phyloP scores from a whole-genome alignment of 2,329 filamentous ascomycete genomes.

The Claviceps monticola region DNA sequence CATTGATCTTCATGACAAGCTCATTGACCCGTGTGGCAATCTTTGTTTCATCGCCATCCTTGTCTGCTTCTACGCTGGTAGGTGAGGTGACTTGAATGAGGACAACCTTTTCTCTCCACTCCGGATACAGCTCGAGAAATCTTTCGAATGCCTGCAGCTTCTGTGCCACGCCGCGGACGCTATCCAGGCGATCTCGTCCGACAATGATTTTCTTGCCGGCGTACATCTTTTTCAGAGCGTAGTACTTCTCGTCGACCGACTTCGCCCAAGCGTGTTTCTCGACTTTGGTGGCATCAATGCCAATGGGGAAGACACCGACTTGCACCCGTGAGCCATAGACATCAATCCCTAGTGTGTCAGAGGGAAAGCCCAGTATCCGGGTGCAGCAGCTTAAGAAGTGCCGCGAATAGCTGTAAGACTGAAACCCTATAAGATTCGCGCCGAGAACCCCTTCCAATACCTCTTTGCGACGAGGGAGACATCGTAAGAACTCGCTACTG shows the following conservation, averaged over 20 bases:
- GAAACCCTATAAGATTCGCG: conserved; percentile 87
- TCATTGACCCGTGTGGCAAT: conserved; percentile 82
- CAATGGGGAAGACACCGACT: conserved; percentile 88
- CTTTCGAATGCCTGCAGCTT: conserved; percentile 90
- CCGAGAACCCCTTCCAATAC: conserved; percentile 81
- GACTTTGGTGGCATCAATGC: conserved; percentile 76
- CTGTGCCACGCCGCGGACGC: conserved; percentile 84
- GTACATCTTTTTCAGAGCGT: conserved; percentile 62
- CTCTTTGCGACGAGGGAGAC: conserved; percentile 77
- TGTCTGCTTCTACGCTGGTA: conserved; percentile 64
- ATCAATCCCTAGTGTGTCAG: conserved; percentile 72
- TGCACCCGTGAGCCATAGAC: conserved; percentile 80
- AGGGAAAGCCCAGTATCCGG: conserved; percentile 78
- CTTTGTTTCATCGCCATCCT: conserved; percentile 63
- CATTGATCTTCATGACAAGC: conserved; percentile 83
- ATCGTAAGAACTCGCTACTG: conserved; percentile 88
- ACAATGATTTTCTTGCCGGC: conserved; percentile 90
- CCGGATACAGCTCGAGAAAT: conserved; percentile 79
- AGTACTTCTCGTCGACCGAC: conserved; percentile 56
- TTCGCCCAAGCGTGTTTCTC: conserved; percentile 60
- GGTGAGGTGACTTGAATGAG: conserved; percentile 91
- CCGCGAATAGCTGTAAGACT: conserved; percentile 87
- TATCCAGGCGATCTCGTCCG: conserved; percentile 84
- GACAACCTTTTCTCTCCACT: conserved; percentile 86
- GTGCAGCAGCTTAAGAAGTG: conserved; percentile 94